phyloP scores from a whole-genome alignment of 257 asterid genomes.

The Orobanche coerulescens region DNA sequence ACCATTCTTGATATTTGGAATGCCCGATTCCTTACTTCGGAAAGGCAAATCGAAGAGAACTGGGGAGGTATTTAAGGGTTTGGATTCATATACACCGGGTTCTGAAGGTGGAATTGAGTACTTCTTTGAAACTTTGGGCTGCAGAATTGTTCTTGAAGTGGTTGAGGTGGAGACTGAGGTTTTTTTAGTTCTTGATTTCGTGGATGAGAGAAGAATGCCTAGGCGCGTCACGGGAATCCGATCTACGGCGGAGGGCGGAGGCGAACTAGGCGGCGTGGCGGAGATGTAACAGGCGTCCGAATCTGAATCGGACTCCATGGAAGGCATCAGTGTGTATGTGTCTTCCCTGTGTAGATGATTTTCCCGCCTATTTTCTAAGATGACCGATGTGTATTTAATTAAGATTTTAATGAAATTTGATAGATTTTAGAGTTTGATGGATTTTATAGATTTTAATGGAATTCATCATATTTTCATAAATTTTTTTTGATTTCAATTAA shows the following conservation, averaged over 20 bases:
- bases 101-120: slow-evolving; percentile 23
- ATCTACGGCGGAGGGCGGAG: slow-evolving; percentile 21
- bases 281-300: slow-evolving; percentile 83
- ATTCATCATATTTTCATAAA: too few species aligned
- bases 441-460: too few species aligned
- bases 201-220: slow-evolving; percentile 30
- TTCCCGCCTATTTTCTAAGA: slow-evolving; percentile 26
- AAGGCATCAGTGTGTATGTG: neutral
- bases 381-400: too few species aligned
- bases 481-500: too few species aligned
- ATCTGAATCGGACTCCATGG: slow-evolving; percentile 74
- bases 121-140: slow-evolving; percentile 45
- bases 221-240: slow-evolving; percentile 19
- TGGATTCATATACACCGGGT: slow-evolving; percentile 5
- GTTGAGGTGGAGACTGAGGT: slow-evolving; percentile 28
- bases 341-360: slow-evolving; percentile 4
- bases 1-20: slow-evolving; percentile 14
- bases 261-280: slow-evolving; percentile 61
- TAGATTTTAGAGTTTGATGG: too few species aligned
- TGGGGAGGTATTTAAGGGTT: slow-evolving; percentile 23
- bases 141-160: slow-evolving; percentile 54
- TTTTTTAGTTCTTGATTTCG: slow-evolving; percentile 37
- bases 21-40: slow-evolving; percentile 25
- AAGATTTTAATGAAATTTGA: too few species aligned
- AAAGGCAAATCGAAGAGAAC: slow-evolving; percentile 42